phyloP scores from a whole-genome alignment of 1,139 yeast species.

The Lodderomyces oxycetoniae region DNA sequence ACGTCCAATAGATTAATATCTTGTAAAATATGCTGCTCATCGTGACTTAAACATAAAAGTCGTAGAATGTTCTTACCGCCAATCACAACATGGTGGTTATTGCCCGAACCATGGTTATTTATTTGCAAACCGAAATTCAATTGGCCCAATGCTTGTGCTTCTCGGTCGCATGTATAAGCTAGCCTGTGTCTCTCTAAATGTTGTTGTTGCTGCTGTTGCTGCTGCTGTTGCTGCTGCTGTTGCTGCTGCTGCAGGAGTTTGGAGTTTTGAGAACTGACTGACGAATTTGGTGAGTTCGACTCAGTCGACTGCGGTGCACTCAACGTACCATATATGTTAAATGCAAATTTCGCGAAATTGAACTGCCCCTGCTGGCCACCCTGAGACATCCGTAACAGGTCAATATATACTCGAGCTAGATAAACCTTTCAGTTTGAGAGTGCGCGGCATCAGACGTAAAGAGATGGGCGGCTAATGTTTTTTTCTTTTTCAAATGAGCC shows the following conservation, averaged over 20 bases:
- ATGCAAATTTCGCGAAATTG: conserved; percentile 32
- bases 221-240: background rate
- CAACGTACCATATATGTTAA: conserved; percentile 30
- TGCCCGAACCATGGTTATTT: conserved; percentile 7
- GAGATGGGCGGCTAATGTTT: too few species aligned
- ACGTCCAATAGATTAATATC: conserved; percentile 46
- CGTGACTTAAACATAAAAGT: conserved; percentile 40
- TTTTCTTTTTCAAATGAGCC: too few species aligned
- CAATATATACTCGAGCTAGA: too few species aligned
- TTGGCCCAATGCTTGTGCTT: conserved; percentile 26
- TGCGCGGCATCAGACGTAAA: too few species aligned
- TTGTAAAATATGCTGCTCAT: conserved; percentile 32
- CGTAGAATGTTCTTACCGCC: conserved; percentile 60
- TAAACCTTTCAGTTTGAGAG: too few species aligned
- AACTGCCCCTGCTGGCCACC: conserved; percentile 15
- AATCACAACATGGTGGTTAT: conserved; percentile 37
- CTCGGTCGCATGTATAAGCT: conserved; percentile 26
- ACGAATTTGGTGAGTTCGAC: conserved; percentile 15
- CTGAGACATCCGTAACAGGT: conserved; percentile 5
- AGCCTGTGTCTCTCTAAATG: conserved; percentile 13
- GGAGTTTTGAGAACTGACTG: conserved; percentile 18
- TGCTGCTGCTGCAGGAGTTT: background rate
- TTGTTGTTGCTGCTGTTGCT: background rate
- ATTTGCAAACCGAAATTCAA: conserved; percentile 17
- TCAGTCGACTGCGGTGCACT: conserved; percentile 17